phyloP scores from a whole-genome alignment of 2,329 filamentous ascomycete genomes.

The Diaporthe sp. region DNA sequence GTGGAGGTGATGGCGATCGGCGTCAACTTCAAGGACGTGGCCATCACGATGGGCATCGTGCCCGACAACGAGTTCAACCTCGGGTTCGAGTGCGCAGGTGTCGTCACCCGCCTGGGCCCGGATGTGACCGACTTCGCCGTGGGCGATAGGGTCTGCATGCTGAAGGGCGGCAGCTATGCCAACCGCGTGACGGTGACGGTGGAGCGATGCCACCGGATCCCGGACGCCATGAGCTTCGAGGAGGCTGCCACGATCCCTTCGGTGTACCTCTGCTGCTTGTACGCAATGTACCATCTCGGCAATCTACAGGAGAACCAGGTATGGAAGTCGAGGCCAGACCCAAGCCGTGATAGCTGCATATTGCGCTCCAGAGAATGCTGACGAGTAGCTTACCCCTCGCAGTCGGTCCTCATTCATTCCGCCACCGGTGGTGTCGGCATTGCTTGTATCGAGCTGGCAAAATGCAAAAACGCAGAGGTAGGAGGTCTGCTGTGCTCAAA shows the following conservation, averaged over 20 bases:
- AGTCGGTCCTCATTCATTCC: conserved; percentile 29
- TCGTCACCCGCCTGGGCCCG: neutral
- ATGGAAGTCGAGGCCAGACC: too few species aligned
- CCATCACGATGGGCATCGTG: conserved; percentile 42
- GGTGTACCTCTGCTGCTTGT: conserved; percentile 44
- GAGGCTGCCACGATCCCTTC: conserved; percentile 47
- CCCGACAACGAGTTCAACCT: conserved; percentile 37
- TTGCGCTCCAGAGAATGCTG: too few species aligned
- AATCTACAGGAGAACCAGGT: conserved; percentile 40
- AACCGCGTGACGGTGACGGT: conserved; percentile 32
- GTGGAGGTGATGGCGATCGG: conserved; percentile 47
- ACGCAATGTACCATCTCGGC: conserved; percentile 43
- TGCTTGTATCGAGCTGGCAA: neutral
- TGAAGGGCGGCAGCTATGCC: conserved; percentile 35
- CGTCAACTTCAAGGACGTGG: conserved; percentile 50
- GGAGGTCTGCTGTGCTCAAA: too few species aligned
- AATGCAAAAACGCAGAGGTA: neutral
- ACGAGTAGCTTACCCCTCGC: too few species aligned
- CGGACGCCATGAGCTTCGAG: conserved; percentile 45
- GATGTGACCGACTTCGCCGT: too few species aligned
- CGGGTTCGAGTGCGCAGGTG: conserved; percentile 10
- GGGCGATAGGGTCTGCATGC: conserved; percentile 33
- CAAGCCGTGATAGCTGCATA: too few species aligned
- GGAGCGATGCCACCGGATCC: conserved; percentile 38
- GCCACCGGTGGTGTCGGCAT: conserved; percentile 19